A percentile compares a stretch with the other conserved stretches of the same genome.
Conservation (phyloP, 2,329 filamentous ascomycete species). For the Podosphaera aphanis region DNA sequence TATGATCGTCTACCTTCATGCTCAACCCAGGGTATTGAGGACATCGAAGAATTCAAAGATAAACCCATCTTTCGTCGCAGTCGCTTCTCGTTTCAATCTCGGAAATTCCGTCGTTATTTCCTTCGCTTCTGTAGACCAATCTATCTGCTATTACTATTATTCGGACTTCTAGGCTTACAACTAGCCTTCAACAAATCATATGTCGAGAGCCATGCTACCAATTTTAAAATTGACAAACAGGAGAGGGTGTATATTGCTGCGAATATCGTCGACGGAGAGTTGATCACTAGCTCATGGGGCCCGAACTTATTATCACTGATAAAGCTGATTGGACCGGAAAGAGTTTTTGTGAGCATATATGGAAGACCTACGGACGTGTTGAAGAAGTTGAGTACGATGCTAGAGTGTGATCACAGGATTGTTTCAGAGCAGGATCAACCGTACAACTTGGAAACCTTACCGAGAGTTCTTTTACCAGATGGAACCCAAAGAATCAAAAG, state of each 20-base stretch:
- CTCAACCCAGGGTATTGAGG: background rate
- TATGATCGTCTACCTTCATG: slow-evolving; percentile 1
- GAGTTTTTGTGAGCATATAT: slow-evolving; percentile 51
- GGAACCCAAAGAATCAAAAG: slow-evolving; percentile 42
- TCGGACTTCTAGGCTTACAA: slow-evolving; percentile 9
- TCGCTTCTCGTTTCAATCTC: slow-evolving; percentile 3
- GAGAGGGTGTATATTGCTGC: slow-evolving; percentile 55
- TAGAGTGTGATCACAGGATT: slow-evolving; percentile 27
- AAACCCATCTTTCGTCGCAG: slow-evolving; percentile 6
- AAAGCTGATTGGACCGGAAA: slow-evolving; percentile 39
- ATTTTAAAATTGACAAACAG: slow-evolving; percentile 8
- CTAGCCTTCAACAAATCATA: slow-evolving; percentile 21
- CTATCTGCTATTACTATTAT: slow-evolving; percentile 8
- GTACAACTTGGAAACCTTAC: slow-evolving; percentile 30
- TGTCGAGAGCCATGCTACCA: slow-evolving; percentile 11
- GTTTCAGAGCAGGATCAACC: slow-evolving; percentile 30
- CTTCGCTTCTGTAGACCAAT: slow-evolving; percentile 7
- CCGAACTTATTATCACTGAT: slow-evolving; percentile 35
- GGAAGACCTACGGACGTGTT: slow-evolving; percentile 35
- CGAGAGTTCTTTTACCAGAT: slow-evolving; percentile 35
- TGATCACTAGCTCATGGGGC: slow-evolving; percentile 43
- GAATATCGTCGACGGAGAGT: slow-evolving; percentile 43
- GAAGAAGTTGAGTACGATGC: slow-evolving; percentile 23
- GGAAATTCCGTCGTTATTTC: slow-evolving; percentile 4
- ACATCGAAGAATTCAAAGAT: slow-evolving; percentile 7